Base-by-base conservation (phyloP, 1,139 yeast genomes). In the Nematodospora anomalae region DNA sequence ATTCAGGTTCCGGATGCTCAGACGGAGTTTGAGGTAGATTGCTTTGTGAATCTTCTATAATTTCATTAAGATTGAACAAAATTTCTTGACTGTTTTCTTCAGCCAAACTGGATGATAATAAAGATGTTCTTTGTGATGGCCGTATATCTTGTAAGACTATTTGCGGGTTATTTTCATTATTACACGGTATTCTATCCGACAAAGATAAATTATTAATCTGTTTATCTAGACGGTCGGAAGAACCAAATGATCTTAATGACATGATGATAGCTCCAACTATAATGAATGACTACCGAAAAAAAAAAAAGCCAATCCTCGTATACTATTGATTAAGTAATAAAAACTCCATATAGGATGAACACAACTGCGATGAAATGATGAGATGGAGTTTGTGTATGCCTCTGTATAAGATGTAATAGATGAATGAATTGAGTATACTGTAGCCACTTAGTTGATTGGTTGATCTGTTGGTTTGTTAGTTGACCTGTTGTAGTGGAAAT, bases 1-100 rank as follows among this genome's bases (percentile, higher is more conserved):
- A 57, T 42, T 66, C 71, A 0, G 82, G 82, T 37, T 78, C 80
- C 1, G 76, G 76, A 41, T 72, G 77, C 25, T 62, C 73, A 9
- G 36, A 52, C 20, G 28, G 33, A 16, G 13, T 28, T 27, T 22
- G 36, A 29, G 21, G 21, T 18, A 18, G 21, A 18, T 18, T 18
- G 8, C 8, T 18, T 18, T 18, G 7, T 6, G 21, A 18, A 32
- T 32, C 28, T n/a, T 35, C 35, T 18, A 40, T 37, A 3, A 34
- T 20, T 16, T 39, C 42, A 31, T 39, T 22, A 2, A 35, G 23
- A 22, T 37, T 33, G 20, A 39, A 33, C 14, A 32, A 32, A 2
- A 27, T 27, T 16, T 23, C 33, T n/a, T 30, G 36, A 16, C 30
- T 30, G 7, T 33, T 38, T 28, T 56, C 59, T 8, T 50, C 51